These are phyloP conservation scores for Rhazya stricta DNA, from an alignment of 257 asterid genomes.

Conservation along the genomic window DNA sequence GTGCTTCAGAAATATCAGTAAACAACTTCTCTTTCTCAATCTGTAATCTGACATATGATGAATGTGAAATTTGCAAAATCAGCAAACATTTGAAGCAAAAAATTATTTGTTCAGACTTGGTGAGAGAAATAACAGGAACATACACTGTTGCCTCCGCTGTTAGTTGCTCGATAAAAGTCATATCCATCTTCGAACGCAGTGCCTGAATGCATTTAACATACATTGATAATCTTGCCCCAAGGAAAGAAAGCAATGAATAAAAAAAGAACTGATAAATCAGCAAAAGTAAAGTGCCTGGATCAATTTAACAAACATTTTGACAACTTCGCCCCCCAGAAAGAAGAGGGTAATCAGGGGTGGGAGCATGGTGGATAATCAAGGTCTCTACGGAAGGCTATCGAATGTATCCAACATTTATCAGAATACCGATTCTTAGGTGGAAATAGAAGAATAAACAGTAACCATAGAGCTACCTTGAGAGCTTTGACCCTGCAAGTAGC, in stretches of 20 bases:
- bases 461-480: conserved; percentile 47
- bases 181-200: conserved; percentile 48
- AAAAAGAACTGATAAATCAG: background rate
- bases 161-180: conserved; percentile 57
- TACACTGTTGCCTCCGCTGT: conserved; percentile 64
- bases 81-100: conserved; percentile 15
- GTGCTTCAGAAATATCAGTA: conserved; percentile 46
- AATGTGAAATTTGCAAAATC: conserved; percentile 28
- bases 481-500: conserved; percentile 81
- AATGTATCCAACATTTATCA: background rate
- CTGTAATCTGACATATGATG: conserved; percentile 59
- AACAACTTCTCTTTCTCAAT: conserved; percentile 74
- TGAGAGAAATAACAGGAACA: conserved; percentile 28
- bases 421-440: conserved; percentile 7
- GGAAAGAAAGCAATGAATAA: background rate
- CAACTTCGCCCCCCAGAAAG: too few species aligned
- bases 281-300: background rate
- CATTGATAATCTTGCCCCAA: background rate
- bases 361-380: background rate
- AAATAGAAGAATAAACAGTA: conserved; percentile 12
- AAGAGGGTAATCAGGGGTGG: background rate
- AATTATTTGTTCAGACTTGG: background rate
- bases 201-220: conserved; percentile 40
- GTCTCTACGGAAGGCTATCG: background rate
- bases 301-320: too few species aligned